Evolutionary conservation across 345 rosid species (phyloP).

Genomic region (Sonneratia alba): DNA sequence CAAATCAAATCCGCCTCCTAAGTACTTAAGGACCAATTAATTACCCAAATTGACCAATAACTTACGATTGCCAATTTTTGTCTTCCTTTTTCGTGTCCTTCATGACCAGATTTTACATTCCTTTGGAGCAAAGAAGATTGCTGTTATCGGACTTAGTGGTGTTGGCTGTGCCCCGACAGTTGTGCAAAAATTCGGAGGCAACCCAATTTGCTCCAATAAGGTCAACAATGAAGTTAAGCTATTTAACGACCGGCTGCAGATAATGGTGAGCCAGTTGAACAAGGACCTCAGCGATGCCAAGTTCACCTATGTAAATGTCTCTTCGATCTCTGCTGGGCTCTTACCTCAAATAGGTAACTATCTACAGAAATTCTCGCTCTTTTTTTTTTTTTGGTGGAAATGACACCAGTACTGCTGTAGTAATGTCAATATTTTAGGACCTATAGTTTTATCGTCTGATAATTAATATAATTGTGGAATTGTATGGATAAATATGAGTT

Average conservation of each 20-base stretch:
- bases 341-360: background rate
- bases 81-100: too few species aligned
- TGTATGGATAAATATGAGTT: too few species aligned
- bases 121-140: constrained; percentile 28
- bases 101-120: constrained; percentile 9
- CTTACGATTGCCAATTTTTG: too few species aligned
- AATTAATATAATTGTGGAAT: too few species aligned
- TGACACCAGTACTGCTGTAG: too few species aligned
- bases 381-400: too few species aligned
- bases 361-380: background rate
- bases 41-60: too few species aligned
- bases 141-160: constrained; percentile 21
- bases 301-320: constrained; percentile 20
- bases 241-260: constrained; percentile 18
- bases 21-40: too few species aligned
- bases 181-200: constrained; percentile 14
- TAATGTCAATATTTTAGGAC: too few species aligned
- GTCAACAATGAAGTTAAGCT: constrained; percentile 2
- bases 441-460: too few species aligned
- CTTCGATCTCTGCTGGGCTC: background rate
- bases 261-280: constrained; percentile 17
- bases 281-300: constrained; percentile 15
- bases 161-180: constrained; percentile 20
- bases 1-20: too few species aligned
- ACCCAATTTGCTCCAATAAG: constrained; percentile 6